Conservation (phyloP, 768 basidiomycete species). For the Hysterangium stoloniferum region DNA sequence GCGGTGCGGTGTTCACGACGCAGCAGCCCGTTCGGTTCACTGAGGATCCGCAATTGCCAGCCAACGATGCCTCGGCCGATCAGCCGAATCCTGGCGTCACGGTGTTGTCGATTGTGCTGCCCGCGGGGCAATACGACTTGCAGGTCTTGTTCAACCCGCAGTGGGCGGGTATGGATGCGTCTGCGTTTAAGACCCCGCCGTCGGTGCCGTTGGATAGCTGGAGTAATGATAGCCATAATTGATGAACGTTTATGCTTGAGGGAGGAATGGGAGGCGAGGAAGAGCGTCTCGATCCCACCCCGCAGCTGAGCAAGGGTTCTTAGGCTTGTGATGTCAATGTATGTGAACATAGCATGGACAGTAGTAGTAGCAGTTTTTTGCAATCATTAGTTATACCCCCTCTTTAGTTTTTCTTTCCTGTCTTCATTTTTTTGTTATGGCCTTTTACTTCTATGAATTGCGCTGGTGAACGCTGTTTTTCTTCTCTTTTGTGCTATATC, state of each 20-base stretch:
- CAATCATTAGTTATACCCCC: no score
- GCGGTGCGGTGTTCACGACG: slow-evolving; percentile 57
- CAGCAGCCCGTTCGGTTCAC: slow-evolving; percentile 45
- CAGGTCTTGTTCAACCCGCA: slow-evolving; percentile 93
- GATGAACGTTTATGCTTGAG: no score
- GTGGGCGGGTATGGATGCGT: slow-evolving; percentile 63
- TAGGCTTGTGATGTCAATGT: slow-evolving; percentile 8
- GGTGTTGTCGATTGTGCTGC: slow-evolving; percentile 63
- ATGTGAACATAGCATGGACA: no score
- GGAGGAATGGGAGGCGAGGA: no score
- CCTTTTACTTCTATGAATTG: no score
- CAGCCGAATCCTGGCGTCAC: slow-evolving; percentile 72
- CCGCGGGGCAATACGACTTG: slow-evolving; percentile 65
- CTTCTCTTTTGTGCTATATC: no score
- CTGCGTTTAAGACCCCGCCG: slow-evolving; percentile 58
- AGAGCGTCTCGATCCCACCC: no score
- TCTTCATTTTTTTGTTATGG: no score
- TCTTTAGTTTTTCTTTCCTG: no score
- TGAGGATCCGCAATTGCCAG: slow-evolving; percentile 57
- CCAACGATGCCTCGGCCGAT: slow-evolving; percentile 43
- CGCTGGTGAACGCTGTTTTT: no score
- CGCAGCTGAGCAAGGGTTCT: no score
- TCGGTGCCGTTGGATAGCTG: slow-evolving; percentile 66
- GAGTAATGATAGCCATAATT: slow-evolving; percentile 72
- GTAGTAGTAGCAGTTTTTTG: no score